Evolutionary conservation across 805 yeast genomes (phyloP).

Genomic region (Ogataea sp.): DNA sequence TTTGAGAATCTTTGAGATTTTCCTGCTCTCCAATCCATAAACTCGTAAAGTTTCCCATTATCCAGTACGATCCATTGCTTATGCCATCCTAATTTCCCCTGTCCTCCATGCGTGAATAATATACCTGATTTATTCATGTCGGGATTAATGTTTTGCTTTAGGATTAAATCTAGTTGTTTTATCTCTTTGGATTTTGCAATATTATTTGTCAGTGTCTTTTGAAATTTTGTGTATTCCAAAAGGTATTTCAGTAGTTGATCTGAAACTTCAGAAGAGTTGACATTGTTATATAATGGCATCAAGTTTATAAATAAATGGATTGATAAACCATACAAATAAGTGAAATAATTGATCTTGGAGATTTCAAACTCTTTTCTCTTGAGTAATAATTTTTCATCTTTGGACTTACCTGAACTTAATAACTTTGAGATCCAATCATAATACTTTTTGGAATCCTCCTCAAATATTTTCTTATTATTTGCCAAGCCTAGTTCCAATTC

Average conservation of each 20-base stretch:
- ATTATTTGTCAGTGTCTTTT: too few relatives aligned
- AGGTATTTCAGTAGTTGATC: too few relatives aligned
- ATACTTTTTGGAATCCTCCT: slow-evolving; percentile 28
- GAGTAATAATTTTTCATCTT: slow-evolving; percentile 24
- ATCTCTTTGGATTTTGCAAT: too few relatives aligned
- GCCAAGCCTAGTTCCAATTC: slow-evolving; percentile 10
- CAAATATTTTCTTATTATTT: slow-evolving; percentile 19
- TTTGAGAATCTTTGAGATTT: slow-evolving; percentile 43
- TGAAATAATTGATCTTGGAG: slow-evolving; percentile 23
- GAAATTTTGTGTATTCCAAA: too few relatives aligned
- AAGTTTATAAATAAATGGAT: background rate
- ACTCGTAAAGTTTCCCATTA: slow-evolving; percentile 63
- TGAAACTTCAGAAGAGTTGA: too few relatives aligned
- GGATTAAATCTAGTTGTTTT: too few relatives aligned
- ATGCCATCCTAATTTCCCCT: slow-evolving; percentile 71
- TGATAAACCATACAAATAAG: slow-evolving; percentile 18
- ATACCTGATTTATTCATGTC: slow-evolving; percentile 34
- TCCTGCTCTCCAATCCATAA: slow-evolving; percentile 74
- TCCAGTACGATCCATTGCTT: slow-evolving; percentile 77
- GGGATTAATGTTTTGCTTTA: too few relatives aligned
- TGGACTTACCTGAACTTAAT: slow-evolving; percentile 24
- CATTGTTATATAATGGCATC: background rate
- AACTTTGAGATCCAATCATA: slow-evolving; percentile 28
- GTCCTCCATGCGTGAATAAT: slow-evolving; percentile 51
- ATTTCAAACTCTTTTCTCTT: slow-evolving; percentile 23